Evolutionary conservation across 1,284 basidiomycete species (phyloP), one percentile per base, ranked within the genome.

Genomic region (Ganoderma sp.): DNA sequence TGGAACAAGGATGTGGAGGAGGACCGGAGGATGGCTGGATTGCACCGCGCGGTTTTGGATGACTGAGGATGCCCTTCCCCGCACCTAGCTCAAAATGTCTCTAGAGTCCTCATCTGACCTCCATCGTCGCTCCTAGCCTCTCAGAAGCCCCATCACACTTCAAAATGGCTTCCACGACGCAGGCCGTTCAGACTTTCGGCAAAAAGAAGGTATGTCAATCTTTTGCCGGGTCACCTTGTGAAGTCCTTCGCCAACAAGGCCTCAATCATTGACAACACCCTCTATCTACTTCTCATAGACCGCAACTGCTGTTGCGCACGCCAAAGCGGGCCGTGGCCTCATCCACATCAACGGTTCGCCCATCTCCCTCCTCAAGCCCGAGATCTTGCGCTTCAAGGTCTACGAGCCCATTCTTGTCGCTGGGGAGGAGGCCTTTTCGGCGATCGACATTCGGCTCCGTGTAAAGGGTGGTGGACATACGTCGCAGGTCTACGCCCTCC

Each of bases 401-500:
- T 99, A 99, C 85, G 97, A 99, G 84, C 92, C 95, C 73, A 85
- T 98, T 79, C 91, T 98, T 74, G 92, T 96, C 69, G 90, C 91
- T 68, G 94, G 94, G 74, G 91, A 95, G 79, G 95, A 97, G 68
- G 87, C 91, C 67, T 95, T 97, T 79, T 82, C 87, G 70, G 85
- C 86, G 74, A 87, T 99, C 78, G 97, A 99, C 85, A 97, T 99
- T 84, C 95, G 97, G 76, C 94, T 99, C 70, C 95, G 97, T 68
- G 98, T 98, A 75, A 97, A 97, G 84, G 98, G 98, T 84, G 98
- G 98, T 90, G 98, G 98, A 84, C 97, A 99, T 87, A 97, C 96
- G 73, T 98, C 97, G 71, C 98, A 99, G 84, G 89, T 99, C 74
- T 99, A 99, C 84, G 98, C 98, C 74, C 96, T 99, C 83, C 96